Conservation (phyloP, 768 basidiomycete species). For the Psilocybe azurescens region DNA sequence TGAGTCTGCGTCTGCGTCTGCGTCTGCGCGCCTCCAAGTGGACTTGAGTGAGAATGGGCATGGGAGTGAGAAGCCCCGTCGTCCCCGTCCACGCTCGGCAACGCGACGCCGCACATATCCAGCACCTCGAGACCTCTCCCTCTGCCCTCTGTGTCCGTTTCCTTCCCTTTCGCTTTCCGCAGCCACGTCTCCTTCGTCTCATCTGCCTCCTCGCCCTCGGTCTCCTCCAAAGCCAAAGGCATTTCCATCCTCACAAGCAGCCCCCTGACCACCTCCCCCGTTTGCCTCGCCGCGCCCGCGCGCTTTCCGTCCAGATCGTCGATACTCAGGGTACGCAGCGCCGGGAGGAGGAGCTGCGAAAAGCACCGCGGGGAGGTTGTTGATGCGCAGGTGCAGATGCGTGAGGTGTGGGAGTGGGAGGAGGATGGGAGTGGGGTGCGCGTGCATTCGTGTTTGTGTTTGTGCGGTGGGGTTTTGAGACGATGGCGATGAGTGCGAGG, state of each 20-base stretch:
- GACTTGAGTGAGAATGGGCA: neutral
- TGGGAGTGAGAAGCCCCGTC: too few species aligned
- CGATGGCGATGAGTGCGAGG: too few species aligned
- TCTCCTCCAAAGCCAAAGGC: constrained; percentile 7
- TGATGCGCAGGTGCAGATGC: constrained; percentile 36
- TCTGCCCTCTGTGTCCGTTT: constrained; percentile 10
- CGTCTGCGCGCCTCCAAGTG: neutral
- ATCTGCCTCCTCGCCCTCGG: too few species aligned
- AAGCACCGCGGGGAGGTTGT: constrained; percentile 37
- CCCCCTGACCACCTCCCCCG: constrained; percentile 29
- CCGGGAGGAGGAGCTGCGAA: constrained; percentile 35
- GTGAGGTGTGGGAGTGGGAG: constrained; percentile 29
- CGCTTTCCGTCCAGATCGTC: constrained; percentile 42
- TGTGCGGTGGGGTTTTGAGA: too few species aligned
- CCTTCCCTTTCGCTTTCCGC: neutral
- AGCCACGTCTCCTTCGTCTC: too few species aligned
- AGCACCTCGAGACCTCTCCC: constrained; percentile 27
- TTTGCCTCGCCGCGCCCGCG: constrained; percentile 30
- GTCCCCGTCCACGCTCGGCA: neutral
- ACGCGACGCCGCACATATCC: constrained; percentile 30
- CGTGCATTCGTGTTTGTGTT: too few species aligned
- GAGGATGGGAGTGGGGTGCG: constrained; percentile 8
- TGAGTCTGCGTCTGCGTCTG: too few species aligned
- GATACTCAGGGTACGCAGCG: constrained; percentile 33
- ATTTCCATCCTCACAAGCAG: constrained; percentile 38